Evolutionary conservation across 2,329 filamentous ascomycete genomes (phyloP).

Genomic region (Fusarium sp.): DNA sequence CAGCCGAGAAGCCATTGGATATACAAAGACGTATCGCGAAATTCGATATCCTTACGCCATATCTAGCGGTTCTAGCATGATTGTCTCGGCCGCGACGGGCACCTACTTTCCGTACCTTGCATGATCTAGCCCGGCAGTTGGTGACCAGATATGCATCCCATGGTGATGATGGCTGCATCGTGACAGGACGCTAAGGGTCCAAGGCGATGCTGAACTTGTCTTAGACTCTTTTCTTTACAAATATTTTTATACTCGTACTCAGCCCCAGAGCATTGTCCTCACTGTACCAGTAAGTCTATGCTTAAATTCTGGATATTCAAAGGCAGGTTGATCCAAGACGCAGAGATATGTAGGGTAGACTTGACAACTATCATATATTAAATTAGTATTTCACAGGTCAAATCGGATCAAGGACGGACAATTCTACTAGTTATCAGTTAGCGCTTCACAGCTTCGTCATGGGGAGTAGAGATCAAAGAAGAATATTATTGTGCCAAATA

Average conservation of each 20-base stretch:
- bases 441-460: neutral
- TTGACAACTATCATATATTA: neutral
- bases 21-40: neutral
- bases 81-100: neutral
- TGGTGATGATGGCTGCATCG: neutral
- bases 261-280: neutral
- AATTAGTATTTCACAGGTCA: neutral
- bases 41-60: neutral
- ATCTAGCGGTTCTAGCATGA: neutral
- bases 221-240: no score
- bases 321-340: neutral
- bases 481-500: neutral
- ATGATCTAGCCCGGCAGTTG: neutral
- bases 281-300: neutral
- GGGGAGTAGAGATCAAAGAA: neutral
- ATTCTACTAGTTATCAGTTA: no score
- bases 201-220: neutral
- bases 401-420: neutral
- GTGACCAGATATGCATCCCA: neutral
- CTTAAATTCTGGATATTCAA: neutral
- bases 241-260: neutral
- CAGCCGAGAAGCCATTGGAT: neutral
- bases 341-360: neutral
- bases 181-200: neutral
- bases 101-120: neutral